Percentiles rank a stretch among this genome's conserved stretches.
These are phyloP conservation scores for Clitopilus passeckerianus DNA, from an alignment of 768 basidiomycete genomes.

Conservation along the genomic window DNA sequence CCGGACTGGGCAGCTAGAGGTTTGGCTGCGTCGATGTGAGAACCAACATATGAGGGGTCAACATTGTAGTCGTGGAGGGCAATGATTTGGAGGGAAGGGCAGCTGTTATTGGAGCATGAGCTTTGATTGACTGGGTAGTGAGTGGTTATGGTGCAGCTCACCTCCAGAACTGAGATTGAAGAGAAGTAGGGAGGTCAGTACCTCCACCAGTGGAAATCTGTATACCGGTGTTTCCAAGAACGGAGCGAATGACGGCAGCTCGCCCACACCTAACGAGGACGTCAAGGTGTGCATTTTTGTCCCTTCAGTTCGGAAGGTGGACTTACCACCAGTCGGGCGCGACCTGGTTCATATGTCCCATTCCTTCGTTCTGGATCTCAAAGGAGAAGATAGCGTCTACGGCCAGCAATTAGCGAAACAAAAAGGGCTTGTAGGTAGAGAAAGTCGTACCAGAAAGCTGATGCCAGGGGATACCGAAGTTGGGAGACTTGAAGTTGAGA, in stretches of 20 bases:
- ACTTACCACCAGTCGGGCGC: conserved; percentile 20
- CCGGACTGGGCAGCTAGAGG: conserved; percentile 28
- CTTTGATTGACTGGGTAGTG: neutral
- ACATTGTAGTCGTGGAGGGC: conserved; percentile 31
- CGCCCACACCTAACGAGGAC: conserved; percentile 12
- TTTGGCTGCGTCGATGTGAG: conserved; percentile 33
- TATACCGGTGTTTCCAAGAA: conserved; percentile 19
- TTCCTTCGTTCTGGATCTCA: conserved; percentile 20
- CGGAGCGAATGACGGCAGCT: conserved; percentile 18
- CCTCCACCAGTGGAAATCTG: conserved; percentile 20
- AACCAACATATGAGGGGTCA: conserved; percentile 36
- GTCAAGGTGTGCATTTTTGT: too few relatives aligned
- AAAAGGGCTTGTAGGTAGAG: neutral
- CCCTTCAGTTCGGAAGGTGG: neutral
- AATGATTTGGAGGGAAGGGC: conserved; percentile 16
- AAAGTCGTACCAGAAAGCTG: conserved; percentile 13
- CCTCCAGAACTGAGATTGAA: conserved; percentile 20
- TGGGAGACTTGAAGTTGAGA: conserved; percentile 18
- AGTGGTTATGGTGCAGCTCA: neutral
- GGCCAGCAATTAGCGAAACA: neutral
- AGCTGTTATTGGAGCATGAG: conserved; percentile 6
- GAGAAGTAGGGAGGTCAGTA: conserved; percentile 19
- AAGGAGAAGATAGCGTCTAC: conserved; percentile 20
- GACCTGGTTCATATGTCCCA: conserved; percentile 22
- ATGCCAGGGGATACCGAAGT: conserved; percentile 18